phyloP scores from a whole-genome alignment of 1,284 basidiomycete genomes.

The Salmacisia buchloeana region DNA sequence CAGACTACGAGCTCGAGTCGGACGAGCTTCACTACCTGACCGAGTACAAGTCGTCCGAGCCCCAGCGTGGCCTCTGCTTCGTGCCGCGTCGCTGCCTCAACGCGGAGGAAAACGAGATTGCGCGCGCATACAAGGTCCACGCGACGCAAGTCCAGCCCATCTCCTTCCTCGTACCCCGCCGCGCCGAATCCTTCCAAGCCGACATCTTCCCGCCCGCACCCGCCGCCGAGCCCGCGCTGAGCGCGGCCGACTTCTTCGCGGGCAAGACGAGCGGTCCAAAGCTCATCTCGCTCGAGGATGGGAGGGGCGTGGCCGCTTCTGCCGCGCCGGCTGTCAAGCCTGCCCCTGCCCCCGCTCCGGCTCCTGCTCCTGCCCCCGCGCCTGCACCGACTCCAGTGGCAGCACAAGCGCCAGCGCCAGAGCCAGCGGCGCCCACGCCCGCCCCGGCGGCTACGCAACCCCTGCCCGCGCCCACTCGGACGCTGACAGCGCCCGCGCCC shows the following conservation, averaged over 20 bases:
- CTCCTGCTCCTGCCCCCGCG: conserved; percentile 15
- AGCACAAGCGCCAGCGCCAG: conserved; percentile 1
- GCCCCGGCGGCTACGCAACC: neutral
- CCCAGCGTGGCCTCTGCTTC: conserved; percentile 94
- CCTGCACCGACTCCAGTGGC: conserved; percentile 13
- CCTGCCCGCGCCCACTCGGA: neutral
- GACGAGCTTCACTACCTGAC: conserved; percentile 64
- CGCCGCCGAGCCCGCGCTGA: conserved; percentile 71
- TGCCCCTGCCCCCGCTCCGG: conserved; percentile 8
- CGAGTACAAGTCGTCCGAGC: conserved; percentile 84
- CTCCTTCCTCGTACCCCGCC: conserved; percentile 86
- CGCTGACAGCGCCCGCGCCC: neutral
- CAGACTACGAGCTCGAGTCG: conserved; percentile 89
- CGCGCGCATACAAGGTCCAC: conserved; percentile 84
- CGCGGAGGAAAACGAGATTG: conserved; percentile 88
- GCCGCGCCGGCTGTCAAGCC: conserved; percentile 15
- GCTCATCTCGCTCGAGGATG: conserved; percentile 56
- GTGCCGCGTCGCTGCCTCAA: conserved; percentile 81
- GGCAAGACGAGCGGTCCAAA: conserved; percentile 63
- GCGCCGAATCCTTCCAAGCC: conserved; percentile 81
- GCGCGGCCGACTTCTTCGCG: conserved; percentile 75
- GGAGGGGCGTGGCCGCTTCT: neutral
- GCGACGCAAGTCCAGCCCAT: conserved; percentile 75
- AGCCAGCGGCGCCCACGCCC: conserved; percentile 1
- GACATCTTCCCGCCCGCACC: conserved; percentile 91